Evolutionary conservation across 768 basidiomycete genomes (phyloP).

Genomic region (Termitomyces sp.): DNA sequence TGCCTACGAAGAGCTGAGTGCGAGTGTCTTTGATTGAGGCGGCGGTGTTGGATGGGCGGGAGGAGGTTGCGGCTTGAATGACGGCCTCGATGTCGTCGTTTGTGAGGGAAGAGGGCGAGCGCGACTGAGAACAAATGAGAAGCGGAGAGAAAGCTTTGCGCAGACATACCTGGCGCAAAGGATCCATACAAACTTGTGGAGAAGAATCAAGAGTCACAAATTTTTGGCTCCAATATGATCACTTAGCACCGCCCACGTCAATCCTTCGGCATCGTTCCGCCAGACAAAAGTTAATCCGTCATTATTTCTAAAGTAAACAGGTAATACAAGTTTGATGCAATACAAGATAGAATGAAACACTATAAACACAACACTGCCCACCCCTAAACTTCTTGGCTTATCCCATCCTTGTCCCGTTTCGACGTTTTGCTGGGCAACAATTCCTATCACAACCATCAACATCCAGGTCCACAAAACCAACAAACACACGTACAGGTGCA

Average conservation of each 20-base stretch:
- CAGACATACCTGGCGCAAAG: background rate
- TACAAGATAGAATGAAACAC: constrained; percentile 13
- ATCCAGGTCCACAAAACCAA: background rate
- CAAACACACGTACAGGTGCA: constrained; percentile 30
- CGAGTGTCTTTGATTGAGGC: constrained; percentile 72
- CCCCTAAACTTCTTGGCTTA: constrained; percentile 40
- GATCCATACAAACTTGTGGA: background rate
- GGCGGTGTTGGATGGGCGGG: constrained; percentile 41
- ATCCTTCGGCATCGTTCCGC: no score
- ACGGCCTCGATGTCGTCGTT: constrained; percentile 90
- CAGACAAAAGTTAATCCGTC: background rate
- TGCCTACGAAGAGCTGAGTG: constrained; percentile 94
- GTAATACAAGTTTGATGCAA: constrained; percentile 21
- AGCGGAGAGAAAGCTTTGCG: background rate
- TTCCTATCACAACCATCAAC: constrained; percentile 18
- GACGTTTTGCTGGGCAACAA: constrained; percentile 38
- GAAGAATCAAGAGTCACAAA: constrained; percentile 15
- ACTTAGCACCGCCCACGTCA: background rate
- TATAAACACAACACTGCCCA: constrained; percentile 2
- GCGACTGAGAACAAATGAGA: background rate
- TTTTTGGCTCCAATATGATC: constrained; percentile 15
- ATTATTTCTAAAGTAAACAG: constrained; percentile 13
- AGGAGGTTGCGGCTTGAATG: constrained; percentile 85
- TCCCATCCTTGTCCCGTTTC: constrained; percentile 32
- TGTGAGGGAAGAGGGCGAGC: constrained; percentile 51